phyloP scores from a whole-genome alignment of 495 filamentous ascomycete species.

The Hypoxylon lienhwacheense region DNA sequence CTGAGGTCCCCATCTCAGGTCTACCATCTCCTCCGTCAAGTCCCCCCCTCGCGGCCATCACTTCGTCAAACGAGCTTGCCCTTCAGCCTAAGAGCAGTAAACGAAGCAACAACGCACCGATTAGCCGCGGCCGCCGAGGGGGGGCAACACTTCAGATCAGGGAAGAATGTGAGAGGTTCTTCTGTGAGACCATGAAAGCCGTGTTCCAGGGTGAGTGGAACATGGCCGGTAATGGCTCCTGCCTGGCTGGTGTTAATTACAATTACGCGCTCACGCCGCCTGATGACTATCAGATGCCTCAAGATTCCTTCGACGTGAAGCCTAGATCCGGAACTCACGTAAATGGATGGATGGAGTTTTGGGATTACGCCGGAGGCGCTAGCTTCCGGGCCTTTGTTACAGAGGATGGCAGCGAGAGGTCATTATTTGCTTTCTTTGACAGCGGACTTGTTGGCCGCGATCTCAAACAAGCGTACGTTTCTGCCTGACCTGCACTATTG shows the following conservation, averaged over 20 bases:
- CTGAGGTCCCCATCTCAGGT: slow-evolving; percentile 86
- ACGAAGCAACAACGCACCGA: slow-evolving; percentile 40
- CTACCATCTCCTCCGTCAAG: slow-evolving; percentile 74
- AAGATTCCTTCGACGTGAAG: slow-evolving; percentile 17
- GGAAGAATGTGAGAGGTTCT: slow-evolving; percentile 99
- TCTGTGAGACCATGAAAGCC: slow-evolving; percentile 88
- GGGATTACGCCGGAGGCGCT: slow-evolving; percentile 82
- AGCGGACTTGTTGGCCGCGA: slow-evolving; percentile 66
- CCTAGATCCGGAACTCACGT: slow-evolving; percentile 32
- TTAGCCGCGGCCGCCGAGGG: slow-evolving; percentile 62
- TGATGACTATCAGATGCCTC: slow-evolving; percentile 41
- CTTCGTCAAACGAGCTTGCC: slow-evolving; percentile 61
- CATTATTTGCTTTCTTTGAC: slow-evolving; percentile 88
- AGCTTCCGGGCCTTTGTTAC: slow-evolving; percentile 84
- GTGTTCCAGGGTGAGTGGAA: slow-evolving; percentile 96
- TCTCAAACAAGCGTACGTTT: slow-evolving; percentile 87
- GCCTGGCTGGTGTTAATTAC: slow-evolving; percentile 68
- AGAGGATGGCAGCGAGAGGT: slow-evolving; percentile 63
- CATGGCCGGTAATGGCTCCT: slow-evolving; percentile 67
- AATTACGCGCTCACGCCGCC: slow-evolving; percentile 49
- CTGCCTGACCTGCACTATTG: slow-evolving; percentile 1
- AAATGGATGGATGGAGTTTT: slow-evolving; percentile 70
- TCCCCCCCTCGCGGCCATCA: slow-evolving; percentile 75
- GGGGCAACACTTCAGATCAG: slow-evolving; percentile 93
- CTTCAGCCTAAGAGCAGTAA: slow-evolving; percentile 56